These are phyloP conservation scores for Pleurostoma richardsiae DNA, from an alignment of 2,329 filamentous ascomycete species.

Conservation along the genomic window DNA sequence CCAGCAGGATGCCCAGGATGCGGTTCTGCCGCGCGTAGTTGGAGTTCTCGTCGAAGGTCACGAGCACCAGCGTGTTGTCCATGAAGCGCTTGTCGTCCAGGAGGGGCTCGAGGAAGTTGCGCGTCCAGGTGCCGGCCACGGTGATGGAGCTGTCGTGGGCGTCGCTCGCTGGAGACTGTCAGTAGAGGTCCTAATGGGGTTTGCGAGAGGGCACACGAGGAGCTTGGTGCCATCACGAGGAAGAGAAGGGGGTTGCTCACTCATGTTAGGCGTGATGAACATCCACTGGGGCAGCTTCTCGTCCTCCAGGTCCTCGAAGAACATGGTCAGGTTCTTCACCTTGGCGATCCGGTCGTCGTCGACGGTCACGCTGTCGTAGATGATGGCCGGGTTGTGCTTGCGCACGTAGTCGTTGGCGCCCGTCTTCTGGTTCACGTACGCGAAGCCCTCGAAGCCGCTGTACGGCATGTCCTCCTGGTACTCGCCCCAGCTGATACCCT, in stretches of 20 bases:
- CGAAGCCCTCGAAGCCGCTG: constrained; percentile 63
- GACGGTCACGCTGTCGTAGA: constrained; percentile 61
- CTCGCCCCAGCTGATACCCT: constrained; percentile 61
- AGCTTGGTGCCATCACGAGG: too few species aligned
- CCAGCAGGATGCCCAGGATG: constrained; percentile 66
- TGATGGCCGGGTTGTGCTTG: constrained; percentile 69
- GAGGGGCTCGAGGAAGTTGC: constrained; percentile 64
- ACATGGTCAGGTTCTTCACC: constrained; percentile 70
- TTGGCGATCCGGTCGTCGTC: constrained; percentile 55
- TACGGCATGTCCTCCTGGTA: constrained; percentile 79
- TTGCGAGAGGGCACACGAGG: too few species aligned
- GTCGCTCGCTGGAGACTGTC: constrained; percentile 45
- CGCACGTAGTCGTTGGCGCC: constrained; percentile 73
- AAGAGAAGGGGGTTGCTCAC: neutral
- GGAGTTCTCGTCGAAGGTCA: constrained; percentile 78
- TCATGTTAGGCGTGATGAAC: constrained; percentile 72
- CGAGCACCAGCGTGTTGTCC: constrained; percentile 67
- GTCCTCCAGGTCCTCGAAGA: constrained; percentile 60
- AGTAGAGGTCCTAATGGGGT: neutral
- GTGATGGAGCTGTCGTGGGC: constrained; percentile 71
- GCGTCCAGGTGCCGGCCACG: constrained; percentile 63
- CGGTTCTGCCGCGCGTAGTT: constrained; percentile 63
- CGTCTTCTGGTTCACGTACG: constrained; percentile 59
- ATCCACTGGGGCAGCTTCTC: constrained; percentile 66
- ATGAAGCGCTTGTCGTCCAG: constrained; percentile 66